A percentile compares a stretch with the other conserved stretches of the same genome.
These are phyloP conservation scores for Jatropha multifida DNA, from an alignment of 441 rosid species.

Conservation along the genomic window DNA sequence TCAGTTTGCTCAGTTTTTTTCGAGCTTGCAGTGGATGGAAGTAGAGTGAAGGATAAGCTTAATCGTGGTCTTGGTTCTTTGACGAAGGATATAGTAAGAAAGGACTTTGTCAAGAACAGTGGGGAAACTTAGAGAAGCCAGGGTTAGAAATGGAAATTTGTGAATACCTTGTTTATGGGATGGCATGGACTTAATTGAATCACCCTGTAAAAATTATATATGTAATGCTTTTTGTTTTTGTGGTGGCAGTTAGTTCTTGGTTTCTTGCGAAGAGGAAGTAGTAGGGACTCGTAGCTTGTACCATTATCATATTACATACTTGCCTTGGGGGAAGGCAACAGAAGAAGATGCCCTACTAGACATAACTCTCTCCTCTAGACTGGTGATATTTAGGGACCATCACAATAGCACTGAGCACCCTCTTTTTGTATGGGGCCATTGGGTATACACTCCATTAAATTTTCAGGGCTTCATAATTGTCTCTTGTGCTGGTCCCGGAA, in stretches of 20 bases:
- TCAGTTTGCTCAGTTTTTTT: constrained; percentile 27
- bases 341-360: constrained; percentile 9
- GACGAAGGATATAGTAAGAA: neutral
- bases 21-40: constrained; percentile 25
- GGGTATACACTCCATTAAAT: constrained; percentile 9
- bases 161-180: constrained; percentile 25
- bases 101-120: neutral
- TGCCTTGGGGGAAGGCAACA: constrained; percentile 14
- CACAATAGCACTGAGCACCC: neutral
- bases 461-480: constrained; percentile 16
- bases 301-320: constrained; percentile 15
- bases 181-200: constrained; percentile 22
- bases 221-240: constrained; percentile 14
- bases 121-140: neutral
- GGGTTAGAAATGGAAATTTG: constrained; percentile 32
- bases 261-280: constrained; percentile 2
- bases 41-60: constrained; percentile 21
- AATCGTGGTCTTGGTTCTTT: neutral
- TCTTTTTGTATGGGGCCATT: neutral
- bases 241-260: constrained; percentile 13
- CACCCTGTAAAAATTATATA: constrained; percentile 26
- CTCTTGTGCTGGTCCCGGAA: constrained; percentile 21
- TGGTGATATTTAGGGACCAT: constrained; percentile 21
- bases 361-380: constrained; percentile 1
- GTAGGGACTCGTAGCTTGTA: constrained; percentile 23